A percentile compares a stretch with the other conserved stretches of the same genome.
Conservation (phyloP, 495 filamentous ascomycete genomes). For the Penicillium simplicissimum region DNA sequence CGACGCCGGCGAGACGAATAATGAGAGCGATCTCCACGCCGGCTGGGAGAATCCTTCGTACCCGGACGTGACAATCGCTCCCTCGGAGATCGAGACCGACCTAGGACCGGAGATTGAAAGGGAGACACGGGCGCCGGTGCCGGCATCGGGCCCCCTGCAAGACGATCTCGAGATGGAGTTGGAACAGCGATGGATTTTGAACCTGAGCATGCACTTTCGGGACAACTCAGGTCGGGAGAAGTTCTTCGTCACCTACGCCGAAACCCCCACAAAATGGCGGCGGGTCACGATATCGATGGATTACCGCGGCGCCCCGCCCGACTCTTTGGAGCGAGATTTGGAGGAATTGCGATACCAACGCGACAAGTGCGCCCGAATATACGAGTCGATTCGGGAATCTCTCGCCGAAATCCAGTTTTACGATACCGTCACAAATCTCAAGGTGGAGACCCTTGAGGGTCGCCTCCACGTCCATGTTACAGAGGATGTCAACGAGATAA, state of each 20-base stretch:
- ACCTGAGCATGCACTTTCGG: slow-evolving; percentile 97
- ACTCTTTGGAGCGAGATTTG: slow-evolving; percentile 85
- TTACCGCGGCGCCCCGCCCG: slow-evolving; percentile 76
- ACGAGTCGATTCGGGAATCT: slow-evolving; percentile 92
- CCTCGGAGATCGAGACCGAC: slow-evolving; percentile 25
- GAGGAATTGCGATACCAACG: slow-evolving; percentile 77
- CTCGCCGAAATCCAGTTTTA: slow-evolving; percentile 92
- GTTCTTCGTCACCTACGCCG: slow-evolving; percentile 95
- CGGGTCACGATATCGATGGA: slow-evolving; percentile 92
- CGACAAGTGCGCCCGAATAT: slow-evolving; percentile 93
- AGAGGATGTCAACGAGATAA: slow-evolving; percentile 96
- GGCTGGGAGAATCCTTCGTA: slow-evolving; percentile 27
- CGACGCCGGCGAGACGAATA: slow-evolving; percentile 23
- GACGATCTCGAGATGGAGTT: slow-evolving; percentile 75
- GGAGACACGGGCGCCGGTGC: neutral
- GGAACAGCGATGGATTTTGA: slow-evolving; percentile 90
- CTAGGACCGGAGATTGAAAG: neutral
- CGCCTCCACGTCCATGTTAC: slow-evolving; percentile 95
- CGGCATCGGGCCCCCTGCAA: slow-evolving; percentile 32
- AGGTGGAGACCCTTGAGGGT: slow-evolving; percentile 86
- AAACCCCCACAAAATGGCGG: slow-evolving; percentile 75
- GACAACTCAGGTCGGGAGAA: slow-evolving; percentile 94
- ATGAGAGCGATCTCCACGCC: slow-evolving; percentile 25
- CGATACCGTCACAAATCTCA: slow-evolving; percentile 92
- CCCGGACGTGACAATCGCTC: slow-evolving; percentile 25